A percentile compares a stretch with the other conserved stretches of the same genome.
Conservation (phyloP, 352 stramenopile species). For the Pythium plurisporium region DNA sequence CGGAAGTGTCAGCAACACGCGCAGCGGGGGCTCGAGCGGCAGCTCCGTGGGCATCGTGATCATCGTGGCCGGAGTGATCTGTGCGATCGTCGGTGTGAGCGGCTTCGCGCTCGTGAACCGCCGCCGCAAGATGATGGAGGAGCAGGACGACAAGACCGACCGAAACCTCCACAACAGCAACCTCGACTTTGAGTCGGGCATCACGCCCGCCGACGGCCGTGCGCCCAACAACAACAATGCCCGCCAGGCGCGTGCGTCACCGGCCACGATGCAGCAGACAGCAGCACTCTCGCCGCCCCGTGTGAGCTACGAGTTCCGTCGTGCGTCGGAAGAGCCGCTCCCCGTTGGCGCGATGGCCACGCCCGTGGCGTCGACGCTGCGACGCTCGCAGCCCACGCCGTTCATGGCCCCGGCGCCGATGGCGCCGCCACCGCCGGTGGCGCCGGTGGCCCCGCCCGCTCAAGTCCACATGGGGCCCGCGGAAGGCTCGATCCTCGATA, state of each 20-base stretch:
- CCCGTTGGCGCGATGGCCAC: neutral
- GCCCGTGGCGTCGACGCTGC: slow-evolving; percentile 3
- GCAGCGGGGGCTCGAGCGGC: neutral
- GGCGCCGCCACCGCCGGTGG: neutral
- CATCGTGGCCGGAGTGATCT: slow-evolving; percentile 16
- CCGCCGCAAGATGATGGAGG: slow-evolving; percentile 8
- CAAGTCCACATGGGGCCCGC: slow-evolving; percentile 2
- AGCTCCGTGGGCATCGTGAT: slow-evolving; percentile 11
- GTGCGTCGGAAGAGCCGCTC: neutral
- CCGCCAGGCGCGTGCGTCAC: neutral
- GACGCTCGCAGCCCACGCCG: neutral
- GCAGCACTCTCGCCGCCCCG: slow-evolving; percentile 7
- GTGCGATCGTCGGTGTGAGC: slow-evolving; percentile 12
- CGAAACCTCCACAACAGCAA: slow-evolving; percentile 11
- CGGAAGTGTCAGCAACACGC: neutral
- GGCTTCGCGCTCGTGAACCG: slow-evolving; percentile 16
- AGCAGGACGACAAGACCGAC: slow-evolving; percentile 11
- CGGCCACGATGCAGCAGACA: neutral
- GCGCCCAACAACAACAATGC: neutral
- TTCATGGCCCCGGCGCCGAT: neutral
- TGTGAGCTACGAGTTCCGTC: slow-evolving; percentile 13
- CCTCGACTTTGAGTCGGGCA: slow-evolving; percentile 17
- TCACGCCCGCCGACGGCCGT: slow-evolving; percentile 10
- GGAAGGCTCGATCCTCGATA: slow-evolving; percentile 7
- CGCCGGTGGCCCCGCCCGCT: too few species aligned